Evolutionary conservation across 179 eudicot species (phyloP).

Genomic region (Corrigiola litoralis): DNA sequence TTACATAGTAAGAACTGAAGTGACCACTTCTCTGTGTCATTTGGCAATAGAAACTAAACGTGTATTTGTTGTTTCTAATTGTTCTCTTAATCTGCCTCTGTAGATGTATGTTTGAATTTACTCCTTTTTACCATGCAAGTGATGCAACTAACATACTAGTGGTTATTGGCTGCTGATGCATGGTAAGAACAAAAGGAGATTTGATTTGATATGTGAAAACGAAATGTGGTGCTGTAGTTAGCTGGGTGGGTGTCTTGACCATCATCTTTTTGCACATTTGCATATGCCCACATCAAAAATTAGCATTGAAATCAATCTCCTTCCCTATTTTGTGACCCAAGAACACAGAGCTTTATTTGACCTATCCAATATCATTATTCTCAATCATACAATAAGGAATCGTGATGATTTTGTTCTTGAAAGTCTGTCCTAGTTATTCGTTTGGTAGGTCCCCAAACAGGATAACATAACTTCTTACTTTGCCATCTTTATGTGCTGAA

Average conservation of each 20-base stretch:
- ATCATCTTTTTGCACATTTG: conserved; percentile 16
- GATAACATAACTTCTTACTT: background rate
- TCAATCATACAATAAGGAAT: conserved; percentile 23
- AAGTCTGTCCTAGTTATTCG: conserved; percentile 14
- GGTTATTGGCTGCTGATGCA: background rate
- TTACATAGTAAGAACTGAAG: background rate
- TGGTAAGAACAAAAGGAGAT: conserved; percentile 12
- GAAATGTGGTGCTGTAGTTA: background rate
- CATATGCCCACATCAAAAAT: conserved; percentile 11
- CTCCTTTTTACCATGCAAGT: background rate
- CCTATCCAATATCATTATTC: conserved; percentile 13
- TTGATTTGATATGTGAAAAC: conserved; percentile 15
- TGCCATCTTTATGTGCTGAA: background rate
- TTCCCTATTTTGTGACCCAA: conserved; percentile 18
- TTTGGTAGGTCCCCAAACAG: conserved; percentile 34
- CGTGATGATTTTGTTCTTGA: conserved; percentile 23
- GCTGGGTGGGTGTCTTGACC: conserved; percentile 14
- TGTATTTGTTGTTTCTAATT: background rate
- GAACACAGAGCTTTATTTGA: conserved; percentile 19
- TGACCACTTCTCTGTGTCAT: conserved; percentile 13
- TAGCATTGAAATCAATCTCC: conserved; percentile 5
- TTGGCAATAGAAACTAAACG: background rate
- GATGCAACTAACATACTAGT: background rate
- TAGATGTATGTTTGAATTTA: background rate
- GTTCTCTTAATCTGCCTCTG: background rate